A percentile compares a stretch with the other conserved stretches of the same genome.
Conservation (phyloP, 2,329 filamentous ascomycete genomes). For the Aureobasidium sp. region DNA sequence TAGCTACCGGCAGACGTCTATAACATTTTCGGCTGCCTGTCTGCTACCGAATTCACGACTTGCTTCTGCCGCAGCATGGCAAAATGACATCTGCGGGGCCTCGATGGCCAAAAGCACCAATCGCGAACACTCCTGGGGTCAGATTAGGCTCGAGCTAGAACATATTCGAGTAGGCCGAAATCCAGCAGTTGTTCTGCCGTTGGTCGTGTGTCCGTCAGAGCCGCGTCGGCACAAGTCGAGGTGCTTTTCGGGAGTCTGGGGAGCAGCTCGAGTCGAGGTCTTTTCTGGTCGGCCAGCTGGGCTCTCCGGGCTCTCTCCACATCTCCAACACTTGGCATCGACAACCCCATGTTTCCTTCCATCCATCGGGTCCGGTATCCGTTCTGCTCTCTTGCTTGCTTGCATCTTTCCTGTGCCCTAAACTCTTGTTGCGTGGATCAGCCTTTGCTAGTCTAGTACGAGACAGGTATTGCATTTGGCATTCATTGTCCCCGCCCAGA, state of each 20-base stretch:
- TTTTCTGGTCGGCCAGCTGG: not conserved
- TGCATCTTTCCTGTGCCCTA: not conserved
- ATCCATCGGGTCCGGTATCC: not conserved
- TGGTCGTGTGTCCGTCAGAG: not conserved
- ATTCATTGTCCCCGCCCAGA: not conserved
- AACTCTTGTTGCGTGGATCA: not conserved
- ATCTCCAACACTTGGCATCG: not conserved
- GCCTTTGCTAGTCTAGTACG: not conserved
- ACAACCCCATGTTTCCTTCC: not conserved
- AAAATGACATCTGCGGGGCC: slow-evolving; percentile 7
- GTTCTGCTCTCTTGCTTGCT: not conserved
- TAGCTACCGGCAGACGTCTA: slow-evolving; percentile 2
- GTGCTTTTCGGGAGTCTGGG: slow-evolving; percentile 5
- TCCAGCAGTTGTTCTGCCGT: slow-evolving; percentile 2
- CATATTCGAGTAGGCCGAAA: slow-evolving; percentile 4
- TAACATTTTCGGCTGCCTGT: slow-evolving; percentile 7
- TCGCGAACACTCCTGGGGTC: not conserved
- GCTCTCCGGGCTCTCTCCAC: not conserved
- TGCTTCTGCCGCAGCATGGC: not conserved
- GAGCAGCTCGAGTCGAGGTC: not conserved
- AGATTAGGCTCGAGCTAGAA: slow-evolving; percentile 1
- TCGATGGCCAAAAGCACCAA: not conserved
- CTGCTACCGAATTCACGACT: slow-evolving; percentile 7
- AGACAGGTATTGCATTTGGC: not conserved
- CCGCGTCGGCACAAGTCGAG: slow-evolving; percentile 6